Percentiles rank a stretch among this genome's conserved stretches.
These are phyloP conservation scores for Boletus speciosus DNA, from an alignment of 768 basidiomycete genomes.

Conservation along the genomic window DNA sequence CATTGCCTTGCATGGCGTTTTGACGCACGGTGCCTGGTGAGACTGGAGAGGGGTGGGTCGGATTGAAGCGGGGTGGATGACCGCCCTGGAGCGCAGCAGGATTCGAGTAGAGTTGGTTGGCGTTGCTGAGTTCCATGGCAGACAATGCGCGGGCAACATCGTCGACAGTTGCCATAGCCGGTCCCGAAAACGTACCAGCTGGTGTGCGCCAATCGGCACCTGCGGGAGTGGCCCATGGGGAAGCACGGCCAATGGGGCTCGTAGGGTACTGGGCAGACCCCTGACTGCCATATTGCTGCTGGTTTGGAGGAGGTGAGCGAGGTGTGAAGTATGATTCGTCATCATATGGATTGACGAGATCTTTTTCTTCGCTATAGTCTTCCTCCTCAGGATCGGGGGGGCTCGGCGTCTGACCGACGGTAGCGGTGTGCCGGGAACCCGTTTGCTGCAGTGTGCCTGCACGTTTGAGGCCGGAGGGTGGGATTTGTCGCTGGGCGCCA, in stretches of 20 bases:
- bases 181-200: slow-evolving; percentile 31
- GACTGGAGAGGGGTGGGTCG: slow-evolving; percentile 44
- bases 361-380: slow-evolving; percentile 48
- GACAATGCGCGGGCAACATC: slow-evolving; percentile 76
- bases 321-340: slow-evolving; percentile 58
- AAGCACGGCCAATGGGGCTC: slow-evolving; percentile 58
- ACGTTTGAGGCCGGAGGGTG: slow-evolving; percentile 58
- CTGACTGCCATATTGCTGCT: slow-evolving; percentile 39
- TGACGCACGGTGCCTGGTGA: slow-evolving; percentile 37
- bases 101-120: slow-evolving; percentile 27
- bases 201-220: slow-evolving; percentile 57
- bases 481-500: slow-evolving; percentile 54
- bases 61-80: slow-evolving; percentile 70
- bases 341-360: slow-evolving; percentile 38
- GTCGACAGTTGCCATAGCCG: slow-evolving; percentile 47
- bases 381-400: slow-evolving; percentile 53
- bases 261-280: slow-evolving; percentile 42
- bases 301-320: slow-evolving; percentile 38
- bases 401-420: slow-evolving; percentile 39
- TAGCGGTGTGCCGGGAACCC: slow-evolving; percentile 34
- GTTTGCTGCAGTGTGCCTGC: slow-evolving; percentile 64
- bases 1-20: slow-evolving; percentile 37
- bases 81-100: slow-evolving; percentile 37
- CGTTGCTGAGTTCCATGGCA: slow-evolving; percentile 54
- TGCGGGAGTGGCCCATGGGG: slow-evolving; percentile 59